Base-by-base conservation (phyloP, 352 stramenopile genomes). In the Pythium sp. region DNA sequence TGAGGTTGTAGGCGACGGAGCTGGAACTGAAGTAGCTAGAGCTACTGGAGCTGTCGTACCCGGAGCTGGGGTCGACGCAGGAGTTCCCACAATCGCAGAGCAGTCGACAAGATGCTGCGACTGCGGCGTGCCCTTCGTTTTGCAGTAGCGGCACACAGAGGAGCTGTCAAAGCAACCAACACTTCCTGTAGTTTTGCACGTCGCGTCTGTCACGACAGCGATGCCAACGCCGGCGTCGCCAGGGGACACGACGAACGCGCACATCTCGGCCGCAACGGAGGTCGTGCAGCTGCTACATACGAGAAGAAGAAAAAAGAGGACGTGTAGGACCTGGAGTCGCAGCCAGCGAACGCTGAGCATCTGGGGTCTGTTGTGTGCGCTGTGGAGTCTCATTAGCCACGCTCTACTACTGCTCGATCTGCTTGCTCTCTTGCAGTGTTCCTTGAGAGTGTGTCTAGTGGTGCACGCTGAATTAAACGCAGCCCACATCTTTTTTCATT, bases 141-240 rank as follows among this genome's bases (percentile, higher is more conserved):
- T 71, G 54, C 68, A 73, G 24, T 68, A 73, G 38, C 68, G 68
- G 15, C 68, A 73, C 2, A 68, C 36, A 1, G 62, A 68, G 6
- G 41, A 26, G 18, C 9, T 24, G 11, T 36, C 36, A 38, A 67
- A 60, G 64, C 68, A 73, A 11, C 68, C 68, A 5, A 62, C 15
- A 5, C 54, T 54, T 1, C 64, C 64, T 8, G 2, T 15, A 1
- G 26, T 51, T 36, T 41, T 43, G 55, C 68, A 73, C 1, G 11
- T 30, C 9, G 36, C 5, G 18, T 73, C 64, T 20, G 64, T 72
- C n/a, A 56, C 46, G 1, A 55, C 58, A 9, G 41, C 53, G 30
- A 73, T 67, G 3, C 68, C 68, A 5, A 71, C 65, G 24, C 30
- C 22, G 5, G 58, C 49, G 3, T 73, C 68, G 12, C 57, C 65